phyloP scores from a whole-genome alignment of 257 asterid species.

The Scutellaria galericulata region DNA sequence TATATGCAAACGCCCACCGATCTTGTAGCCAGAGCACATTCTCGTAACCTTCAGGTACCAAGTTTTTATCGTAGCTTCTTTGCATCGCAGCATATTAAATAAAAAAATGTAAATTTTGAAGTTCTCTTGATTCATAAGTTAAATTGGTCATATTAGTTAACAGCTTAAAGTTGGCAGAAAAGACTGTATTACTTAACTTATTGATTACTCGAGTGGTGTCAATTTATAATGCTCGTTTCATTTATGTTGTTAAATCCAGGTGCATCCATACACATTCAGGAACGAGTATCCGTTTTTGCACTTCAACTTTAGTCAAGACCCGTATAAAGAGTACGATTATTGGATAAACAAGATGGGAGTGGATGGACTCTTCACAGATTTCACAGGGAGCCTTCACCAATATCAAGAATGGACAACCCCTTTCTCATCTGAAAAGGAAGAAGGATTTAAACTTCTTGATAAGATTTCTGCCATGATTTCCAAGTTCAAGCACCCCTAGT shows the following conservation, averaged over 20 bases:
- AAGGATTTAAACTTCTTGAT: slow-evolving; percentile 55
- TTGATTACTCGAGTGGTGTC: background rate
- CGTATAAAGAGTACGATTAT: slow-evolving; percentile 75
- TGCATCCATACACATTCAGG: slow-evolving; percentile 89
- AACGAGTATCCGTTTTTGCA: slow-evolving; percentile 80
- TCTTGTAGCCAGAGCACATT: slow-evolving; percentile 92
- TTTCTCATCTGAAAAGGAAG: slow-evolving; percentile 51
- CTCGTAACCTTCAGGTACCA: slow-evolving; percentile 85
- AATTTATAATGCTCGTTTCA: background rate
- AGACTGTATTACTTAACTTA: too few relatives aligned
- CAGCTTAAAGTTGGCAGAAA: too few relatives aligned
- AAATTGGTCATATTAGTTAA: too few relatives aligned
- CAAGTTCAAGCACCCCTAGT: slow-evolving; percentile 49
- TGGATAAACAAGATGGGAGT: slow-evolving; percentile 83
- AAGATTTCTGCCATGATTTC: slow-evolving; percentile 64
- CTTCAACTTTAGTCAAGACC: slow-evolving; percentile 90
- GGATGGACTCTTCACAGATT: slow-evolving; percentile 94
- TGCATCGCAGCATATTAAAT: background rate
- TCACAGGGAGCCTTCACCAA: slow-evolving; percentile 86
- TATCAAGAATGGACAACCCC: slow-evolving; percentile 84
- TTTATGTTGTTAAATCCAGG: slow-evolving; percentile 49
- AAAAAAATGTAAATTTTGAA: background rate
- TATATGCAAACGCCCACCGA: slow-evolving; percentile 67
- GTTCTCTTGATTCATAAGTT: background rate
- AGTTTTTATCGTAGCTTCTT: background rate